Evolutionary conservation across 257 asterid genomes (phyloP), one percentile per base, ranked within the genome.

Genomic region (Ilex asprella): DNA sequence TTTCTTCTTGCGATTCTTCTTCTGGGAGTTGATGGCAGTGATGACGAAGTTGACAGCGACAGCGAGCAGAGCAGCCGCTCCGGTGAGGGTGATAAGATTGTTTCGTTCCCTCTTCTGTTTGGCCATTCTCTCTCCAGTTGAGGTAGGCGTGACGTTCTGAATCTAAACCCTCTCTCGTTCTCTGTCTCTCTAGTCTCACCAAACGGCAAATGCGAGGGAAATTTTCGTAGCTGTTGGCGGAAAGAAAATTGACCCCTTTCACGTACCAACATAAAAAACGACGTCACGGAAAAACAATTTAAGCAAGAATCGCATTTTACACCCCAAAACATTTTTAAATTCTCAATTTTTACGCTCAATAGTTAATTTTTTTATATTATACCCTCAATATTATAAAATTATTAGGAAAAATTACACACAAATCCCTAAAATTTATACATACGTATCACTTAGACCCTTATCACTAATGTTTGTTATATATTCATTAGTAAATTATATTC

Each of bases 11-110:
- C 81, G 88, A 65, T 74, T 90, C 59, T 81, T 80, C 51, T 76
- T 52, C 73, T 78, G 91, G 55, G 76, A 53, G 54, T 71, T 78
- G 71, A 86, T 69, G 30, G 87, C 87, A 59, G 72, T 16, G 73
- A 81, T 63, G 70, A 88, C 88, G 59, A 89, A 79, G 84, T 79
- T 89, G 83, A 87, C 82, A 30, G 91, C 95, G 16, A 86, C 81
- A 59, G 89, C 93, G 11, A 85, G 69, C 55, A 89, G 67, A 57
- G 99, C 96, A 62, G 96, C 95, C 55, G 86, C 94, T n/a, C 96
- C 99, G 62, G 97, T 86, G 66, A 89, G 60, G 70, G 83, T 97
- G 31, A 92, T 30, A n/a, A 80, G 63, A 46, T 71, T 79, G 69
- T 67, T 76, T 67, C 79, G 79, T 57, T 80, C 86, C 74, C 73